phyloP scores from a whole-genome alignment of 1,284 basidiomycete species.

The Somion occarium region DNA sequence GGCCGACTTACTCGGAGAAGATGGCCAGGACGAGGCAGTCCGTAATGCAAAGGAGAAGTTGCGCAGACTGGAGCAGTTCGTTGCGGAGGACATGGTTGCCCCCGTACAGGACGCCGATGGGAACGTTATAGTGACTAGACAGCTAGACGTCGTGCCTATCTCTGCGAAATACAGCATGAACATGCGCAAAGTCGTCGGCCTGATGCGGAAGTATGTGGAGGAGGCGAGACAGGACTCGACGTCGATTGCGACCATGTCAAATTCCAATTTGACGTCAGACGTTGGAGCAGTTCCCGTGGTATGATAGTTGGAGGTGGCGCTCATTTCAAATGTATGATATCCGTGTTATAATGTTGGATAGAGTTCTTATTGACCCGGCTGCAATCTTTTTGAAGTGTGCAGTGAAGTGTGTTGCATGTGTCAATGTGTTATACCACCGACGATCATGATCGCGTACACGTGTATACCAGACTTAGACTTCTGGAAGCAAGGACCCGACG shows the following conservation, averaged over 20 bases:
- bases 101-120: constrained; percentile 22
- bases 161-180: constrained; percentile 85
- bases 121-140: constrained; percentile 26
- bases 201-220: constrained; percentile 65
- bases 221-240: constrained; percentile 33
- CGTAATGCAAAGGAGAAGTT: constrained; percentile 59
- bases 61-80: constrained; percentile 47
- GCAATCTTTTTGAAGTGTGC: background rate
- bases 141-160: constrained; percentile 66
- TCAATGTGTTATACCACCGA: background rate
- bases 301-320: background rate
- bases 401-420: background rate
- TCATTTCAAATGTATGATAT: no score
- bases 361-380: background rate
- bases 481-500: background rate
- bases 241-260: background rate
- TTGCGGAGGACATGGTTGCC: constrained; percentile 41
- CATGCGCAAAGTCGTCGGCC: constrained; percentile 55
- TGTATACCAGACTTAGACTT: background rate
- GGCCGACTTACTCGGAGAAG: constrained; percentile 72
- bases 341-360: background rate
- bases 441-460: background rate
- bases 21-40: constrained; percentile 36
- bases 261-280: background rate
- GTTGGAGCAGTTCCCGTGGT: background rate